Conservation (phyloP, 2,329 filamentous ascomycete genomes). For the Aureobasidium sp. region DNA sequence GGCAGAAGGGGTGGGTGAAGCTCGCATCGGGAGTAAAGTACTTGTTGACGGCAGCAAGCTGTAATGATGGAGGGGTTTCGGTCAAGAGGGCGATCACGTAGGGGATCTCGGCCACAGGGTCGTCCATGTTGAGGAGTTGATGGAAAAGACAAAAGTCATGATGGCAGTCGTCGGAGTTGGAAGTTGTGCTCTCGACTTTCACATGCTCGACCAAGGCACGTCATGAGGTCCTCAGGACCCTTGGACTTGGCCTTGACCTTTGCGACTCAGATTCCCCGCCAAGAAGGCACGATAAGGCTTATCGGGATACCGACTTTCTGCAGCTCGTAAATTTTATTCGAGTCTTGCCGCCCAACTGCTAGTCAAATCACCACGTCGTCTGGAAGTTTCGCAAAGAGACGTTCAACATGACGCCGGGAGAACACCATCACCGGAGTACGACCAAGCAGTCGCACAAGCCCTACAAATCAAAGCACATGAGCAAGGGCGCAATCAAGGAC, state of each 20-base stretch:
- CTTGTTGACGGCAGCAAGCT: conserved; percentile 57
- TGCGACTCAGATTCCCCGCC: neutral
- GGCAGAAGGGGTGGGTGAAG: conserved; percentile 74
- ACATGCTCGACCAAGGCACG: neutral
- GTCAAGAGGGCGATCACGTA: conserved; percentile 62
- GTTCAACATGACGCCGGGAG: conserved; percentile 56
- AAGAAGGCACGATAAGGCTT: conserved; percentile 1
- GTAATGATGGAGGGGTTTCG: conserved; percentile 58
- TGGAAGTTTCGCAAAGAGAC: neutral
- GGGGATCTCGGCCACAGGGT: conserved; percentile 52
- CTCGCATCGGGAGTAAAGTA: conserved; percentile 67
- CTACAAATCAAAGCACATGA: conserved; percentile 87
- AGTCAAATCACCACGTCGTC: neutral
- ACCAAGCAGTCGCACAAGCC: conserved; percentile 83
- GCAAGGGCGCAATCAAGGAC: conserved; percentile 81
- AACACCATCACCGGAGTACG: conserved; percentile 85
- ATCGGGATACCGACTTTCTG: conserved; percentile 7
- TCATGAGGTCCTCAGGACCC: neutral
- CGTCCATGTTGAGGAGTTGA: conserved; percentile 4
- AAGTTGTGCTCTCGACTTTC: neutral
- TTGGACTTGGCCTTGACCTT: neutral
- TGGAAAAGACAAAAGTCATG: neutral
- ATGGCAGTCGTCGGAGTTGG: neutral
- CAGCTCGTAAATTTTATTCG: neutral
- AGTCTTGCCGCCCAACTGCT: neutral